A percentile compares a stretch with the other conserved stretches of the same genome.
These are phyloP conservation scores for Helotiales sp. DNA, from an alignment of 2,329 filamentous ascomycete species.

Conservation along the genomic window DNA sequence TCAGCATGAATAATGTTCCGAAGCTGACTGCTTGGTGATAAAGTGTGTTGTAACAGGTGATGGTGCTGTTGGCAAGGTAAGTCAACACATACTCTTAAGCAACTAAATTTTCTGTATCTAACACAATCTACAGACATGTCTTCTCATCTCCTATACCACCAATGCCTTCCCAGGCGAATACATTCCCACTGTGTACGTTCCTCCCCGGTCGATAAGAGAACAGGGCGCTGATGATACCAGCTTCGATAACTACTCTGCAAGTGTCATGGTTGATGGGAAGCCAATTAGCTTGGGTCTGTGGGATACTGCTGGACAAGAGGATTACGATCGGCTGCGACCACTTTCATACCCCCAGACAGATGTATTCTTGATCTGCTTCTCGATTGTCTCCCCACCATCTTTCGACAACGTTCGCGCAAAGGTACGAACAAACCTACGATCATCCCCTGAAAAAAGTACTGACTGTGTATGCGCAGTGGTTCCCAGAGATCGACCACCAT, in stretches of 20 bases:
- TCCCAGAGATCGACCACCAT: constrained; percentile 95
- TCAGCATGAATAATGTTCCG: constrained; percentile 8
- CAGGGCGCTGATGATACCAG: constrained; percentile 46
- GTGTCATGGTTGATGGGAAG: constrained; percentile 98
- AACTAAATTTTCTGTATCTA: constrained; percentile 7
- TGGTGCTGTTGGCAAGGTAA: constrained; percentile 97
- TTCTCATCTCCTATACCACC: constrained; percentile 98
- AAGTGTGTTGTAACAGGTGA: constrained; percentile 99
- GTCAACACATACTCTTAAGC: constrained; percentile 23
- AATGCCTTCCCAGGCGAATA: constrained; percentile 99
- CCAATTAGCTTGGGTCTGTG: constrained; percentile 95
- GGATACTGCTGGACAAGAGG: constrained; percentile 98
- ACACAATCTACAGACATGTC: constrained; percentile 74
- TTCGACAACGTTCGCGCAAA: constrained; percentile 99
- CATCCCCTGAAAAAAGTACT: constrained; percentile 1
- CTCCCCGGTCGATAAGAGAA: background rate
- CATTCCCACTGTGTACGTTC: constrained; percentile 88
- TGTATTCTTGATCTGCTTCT: constrained; percentile 98
- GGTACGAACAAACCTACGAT: constrained; percentile 54
- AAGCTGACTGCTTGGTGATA: constrained; percentile 29
- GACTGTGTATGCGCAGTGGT: constrained; percentile 66
- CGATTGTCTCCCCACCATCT: constrained; percentile 93
- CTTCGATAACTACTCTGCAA: constrained; percentile 98
- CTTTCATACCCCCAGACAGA: constrained; percentile 98
- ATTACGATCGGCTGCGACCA: constrained; percentile 93